Evolutionary conservation across 2,329 filamentous ascomycete genomes (phyloP).

Genomic region (Chrysoporthe cubensis): DNA sequence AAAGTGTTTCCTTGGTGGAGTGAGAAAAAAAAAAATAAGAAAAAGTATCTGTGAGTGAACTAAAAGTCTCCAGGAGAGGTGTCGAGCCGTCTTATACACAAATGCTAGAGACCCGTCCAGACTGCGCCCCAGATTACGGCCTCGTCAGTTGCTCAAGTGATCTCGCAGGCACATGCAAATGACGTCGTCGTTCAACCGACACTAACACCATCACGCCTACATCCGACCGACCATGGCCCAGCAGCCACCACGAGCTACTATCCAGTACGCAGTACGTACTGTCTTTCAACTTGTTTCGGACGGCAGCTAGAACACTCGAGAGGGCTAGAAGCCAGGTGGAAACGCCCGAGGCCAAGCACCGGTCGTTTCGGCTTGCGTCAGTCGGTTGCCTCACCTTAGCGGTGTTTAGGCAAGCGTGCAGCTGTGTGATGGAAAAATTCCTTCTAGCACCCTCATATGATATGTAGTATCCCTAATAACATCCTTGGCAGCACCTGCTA

Average conservation of each 20-base stretch:
- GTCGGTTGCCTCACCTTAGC: conserved; percentile 20
- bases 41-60: neutral
- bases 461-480: neutral
- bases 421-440: neutral
- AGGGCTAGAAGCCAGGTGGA: conserved; percentile 7
- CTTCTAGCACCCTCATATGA: neutral
- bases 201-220: conserved; percentile 17
- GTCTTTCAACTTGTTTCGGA: conserved; percentile 4
- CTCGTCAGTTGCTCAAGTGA: conserved; percentile 11
- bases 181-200: conserved; percentile 19
- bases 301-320: conserved; percentile 1
- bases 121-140: neutral
- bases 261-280: neutral
- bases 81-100: conserved; percentile 25
- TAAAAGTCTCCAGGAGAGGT: neutral
- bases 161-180: conserved; percentile 24
- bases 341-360: conserved; percentile 15
- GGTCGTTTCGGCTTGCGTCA: conserved; percentile 16
- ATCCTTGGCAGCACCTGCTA: neutral
- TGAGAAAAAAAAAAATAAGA: neutral
- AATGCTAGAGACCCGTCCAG: conserved; percentile 8
- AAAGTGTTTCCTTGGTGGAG: too few species aligned
- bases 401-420: neutral
- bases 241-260: conserved; percentile 14
- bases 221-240: neutral